A percentile compares a stretch with the other conserved stretches of the same genome.
phyloP scores from a whole-genome alignment of 495 filamentous ascomycete species.

The Trichoderma orchidacearum region DNA sequence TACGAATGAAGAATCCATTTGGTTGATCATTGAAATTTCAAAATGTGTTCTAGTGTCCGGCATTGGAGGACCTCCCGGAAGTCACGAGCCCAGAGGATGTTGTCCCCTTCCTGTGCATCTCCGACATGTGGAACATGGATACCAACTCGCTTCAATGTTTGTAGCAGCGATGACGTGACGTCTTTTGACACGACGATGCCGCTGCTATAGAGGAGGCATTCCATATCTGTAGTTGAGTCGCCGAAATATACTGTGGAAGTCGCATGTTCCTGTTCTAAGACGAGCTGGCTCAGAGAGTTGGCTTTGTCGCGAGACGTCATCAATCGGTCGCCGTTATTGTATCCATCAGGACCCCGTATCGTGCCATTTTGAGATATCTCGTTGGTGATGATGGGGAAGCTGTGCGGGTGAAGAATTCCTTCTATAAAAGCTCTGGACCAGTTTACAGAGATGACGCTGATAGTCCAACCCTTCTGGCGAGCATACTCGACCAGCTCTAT shows the following conservation, averaged over 20 bases:
- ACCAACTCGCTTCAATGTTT: conserved; percentile 16
- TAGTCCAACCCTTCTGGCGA: conserved; percentile 9
- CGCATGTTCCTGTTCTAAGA: background rate
- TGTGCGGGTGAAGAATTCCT: conserved; percentile 7
- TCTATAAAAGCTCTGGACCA: conserved; percentile 29
- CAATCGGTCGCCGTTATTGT: background rate
- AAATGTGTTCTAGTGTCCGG: background rate
- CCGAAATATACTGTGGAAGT: conserved; percentile 16
- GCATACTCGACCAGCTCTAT: conserved; percentile 12
- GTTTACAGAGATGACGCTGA: conserved; percentile 29
- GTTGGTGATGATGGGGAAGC: background rate
- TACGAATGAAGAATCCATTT: too few relatives aligned
- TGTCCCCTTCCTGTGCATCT: background rate
- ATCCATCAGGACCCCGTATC: background rate
- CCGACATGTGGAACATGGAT: conserved; percentile 12
- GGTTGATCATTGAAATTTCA: background rate
- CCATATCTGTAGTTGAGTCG: conserved; percentile 21
- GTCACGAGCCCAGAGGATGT: conserved; percentile 1
- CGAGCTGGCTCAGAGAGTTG: background rate
- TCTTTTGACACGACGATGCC: conserved; percentile 16
- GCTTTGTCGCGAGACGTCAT: background rate
- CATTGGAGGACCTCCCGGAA: conserved; percentile 3
- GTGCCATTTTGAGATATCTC: background rate
- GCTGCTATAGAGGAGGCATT: conserved; percentile 14
- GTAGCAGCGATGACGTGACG: conserved; percentile 13